Evolutionary conservation across 2,329 filamentous ascomycete genomes (phyloP), one percentile per base, ranked within the genome.

Genomic region (Zymoseptoria brevis): DNA sequence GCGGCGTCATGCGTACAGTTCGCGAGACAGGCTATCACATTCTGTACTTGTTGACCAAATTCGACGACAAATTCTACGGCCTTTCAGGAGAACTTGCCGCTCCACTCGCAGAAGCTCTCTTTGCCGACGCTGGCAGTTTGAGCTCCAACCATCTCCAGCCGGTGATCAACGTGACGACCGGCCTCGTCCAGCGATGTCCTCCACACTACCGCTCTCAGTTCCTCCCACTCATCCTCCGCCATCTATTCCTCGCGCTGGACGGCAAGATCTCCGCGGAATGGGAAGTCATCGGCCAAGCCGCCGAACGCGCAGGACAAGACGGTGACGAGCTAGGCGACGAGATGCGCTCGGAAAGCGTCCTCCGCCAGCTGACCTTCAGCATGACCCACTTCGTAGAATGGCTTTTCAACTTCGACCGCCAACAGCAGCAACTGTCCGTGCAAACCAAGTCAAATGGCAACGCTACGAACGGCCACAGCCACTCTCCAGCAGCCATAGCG

Each of bases 321-420:
- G 86, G 87, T 19, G 90, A 92, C 57, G 76, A 79, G 57, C 77
- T 99, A 56, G 89, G 89, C 1, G 91, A 96, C 66, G 94, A 99
- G 76, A 99, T 99, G 94, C 96, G 96, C 75, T 87, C 90, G 6
- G 94, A 99, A 73, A 97, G 93, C 70, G 95, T 99, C 29, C 78
- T 99, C 52, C 85, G 94, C 19, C 91, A 96, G 72, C 81, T 97
- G 54, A 96, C 93, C 0, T 94, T 95, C 74, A 90, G 90, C 3
- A 90, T 92, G 1, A 90, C 96, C 29, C 87, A 94, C 67, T 90
- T 97, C 81, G 88, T 96, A 63, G 90, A 90, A 7, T 89, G 90
- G 66, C 86, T 97, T 67, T 80, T 99, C 21, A 92, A 91, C 13
- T 78, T 80, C 59, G 76, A 79, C 80, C 76, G 80, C 75, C 72